Base-by-base conservation (phyloP, 2,329 filamentous ascomycete species). In the Lasiodiplodia citricola region DNA sequence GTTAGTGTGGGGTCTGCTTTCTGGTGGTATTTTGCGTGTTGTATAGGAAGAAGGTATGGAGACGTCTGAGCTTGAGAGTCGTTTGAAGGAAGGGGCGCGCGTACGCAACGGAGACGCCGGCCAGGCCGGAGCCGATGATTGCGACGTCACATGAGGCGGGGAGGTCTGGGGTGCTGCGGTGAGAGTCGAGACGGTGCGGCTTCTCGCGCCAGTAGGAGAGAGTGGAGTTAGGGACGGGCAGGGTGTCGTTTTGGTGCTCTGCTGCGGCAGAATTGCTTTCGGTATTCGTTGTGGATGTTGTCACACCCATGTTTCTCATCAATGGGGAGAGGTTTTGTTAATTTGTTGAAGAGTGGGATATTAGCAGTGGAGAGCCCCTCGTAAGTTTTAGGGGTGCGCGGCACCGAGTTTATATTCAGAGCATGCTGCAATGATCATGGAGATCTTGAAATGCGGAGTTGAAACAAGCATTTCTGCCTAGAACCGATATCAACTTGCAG, bases 81-180 rank as follows among this genome's bases (percentile, higher is more conserved):
- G 38, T n/a, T 47, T n/a, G 41, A n/a, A 14, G 2, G 14, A 18
- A 11, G 18, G 74, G 70, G 70, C 85, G 70, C 88, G 89, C 41
- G 18, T 7, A 44, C 41, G 44, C 89, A 0, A 88, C 90, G 28
- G 87, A 89, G 47, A 86, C 85, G 52, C 89, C 90, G 74, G 91
- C 91, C 35, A 89, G 86, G 55, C 90, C 90, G 8, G 87, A 87
- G 41, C 90, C 90, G 55, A 91, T 79, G 69, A 91, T 90, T 68
- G 91, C 78, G 73, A 81, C 69, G 67, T 79, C 75, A 62, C 71
- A 75, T 55, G 65, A 44, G 14, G 50, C 0, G 2, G 78, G 79
- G 0, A 80, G 69, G 1, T 71, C 44, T 10, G 74, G 55, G 4
- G 79, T 77, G 2, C 71, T 76, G 31, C 76, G 73, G 14, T 76